phyloP scores from a whole-genome alignment of 257 asterid species.

The Cinchona pubescens region DNA sequence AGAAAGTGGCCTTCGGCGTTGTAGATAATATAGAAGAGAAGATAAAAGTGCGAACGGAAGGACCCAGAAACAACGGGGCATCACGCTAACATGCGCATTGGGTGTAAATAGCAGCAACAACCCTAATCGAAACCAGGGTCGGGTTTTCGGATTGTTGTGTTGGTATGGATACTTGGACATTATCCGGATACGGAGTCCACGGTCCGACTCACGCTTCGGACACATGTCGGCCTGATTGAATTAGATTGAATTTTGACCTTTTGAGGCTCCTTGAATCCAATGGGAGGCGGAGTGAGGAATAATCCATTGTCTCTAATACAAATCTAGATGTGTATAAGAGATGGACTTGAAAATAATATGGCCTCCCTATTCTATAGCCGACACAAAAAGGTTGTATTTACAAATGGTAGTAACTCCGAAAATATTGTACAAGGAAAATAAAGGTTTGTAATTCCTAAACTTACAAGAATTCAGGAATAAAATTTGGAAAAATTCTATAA shows the following conservation, averaged over 20 bases:
- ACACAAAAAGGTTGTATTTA: neutral
- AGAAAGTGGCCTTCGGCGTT: conserved; percentile 1
- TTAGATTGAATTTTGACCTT: conserved; percentile 3
- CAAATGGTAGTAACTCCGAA: neutral
- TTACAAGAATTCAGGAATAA: too few species aligned
- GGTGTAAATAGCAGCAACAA: conserved; percentile 12
- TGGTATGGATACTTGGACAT: neutral
- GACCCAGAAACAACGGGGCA: conserved; percentile 33
- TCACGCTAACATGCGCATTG: conserved; percentile 34
- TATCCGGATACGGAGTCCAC: neutral
- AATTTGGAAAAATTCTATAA: too few species aligned
- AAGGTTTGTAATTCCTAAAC: neutral
- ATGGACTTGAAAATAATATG: neutral
- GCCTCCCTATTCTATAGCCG: neutral
- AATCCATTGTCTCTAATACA: too few species aligned
- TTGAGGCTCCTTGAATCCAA: neutral
- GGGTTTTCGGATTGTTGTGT: conserved; percentile 8
- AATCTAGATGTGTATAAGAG: too few species aligned
- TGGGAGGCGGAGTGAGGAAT: neutral
- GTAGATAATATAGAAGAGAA: conserved; percentile 1
- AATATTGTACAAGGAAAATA: neutral
- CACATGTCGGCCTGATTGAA: too few species aligned
- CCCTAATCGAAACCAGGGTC: conserved; percentile 10
- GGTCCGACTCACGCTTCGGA: conserved; percentile 14
- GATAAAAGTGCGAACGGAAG: conserved; percentile 25